Conservation (phyloP, 2,329 filamentous ascomycete genomes). For the Triangularia verruculosa region DNA sequence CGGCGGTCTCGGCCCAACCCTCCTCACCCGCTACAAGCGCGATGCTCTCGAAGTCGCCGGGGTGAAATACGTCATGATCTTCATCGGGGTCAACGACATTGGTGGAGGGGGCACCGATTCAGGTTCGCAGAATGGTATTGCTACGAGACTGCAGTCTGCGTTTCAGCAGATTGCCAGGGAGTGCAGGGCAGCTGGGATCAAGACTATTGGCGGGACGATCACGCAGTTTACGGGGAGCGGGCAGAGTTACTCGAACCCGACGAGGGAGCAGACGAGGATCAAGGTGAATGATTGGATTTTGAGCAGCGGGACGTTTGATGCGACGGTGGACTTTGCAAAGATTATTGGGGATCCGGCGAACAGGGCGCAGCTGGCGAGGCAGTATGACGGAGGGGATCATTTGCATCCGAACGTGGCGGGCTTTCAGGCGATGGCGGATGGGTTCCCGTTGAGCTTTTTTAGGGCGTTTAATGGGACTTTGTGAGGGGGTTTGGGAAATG, state of each 20-base stretch:
- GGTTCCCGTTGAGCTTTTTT: slow-evolving; percentile 57
- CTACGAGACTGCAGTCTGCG: slow-evolving; percentile 51
- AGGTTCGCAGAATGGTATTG: slow-evolving; percentile 47
- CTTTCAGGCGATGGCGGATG: slow-evolving; percentile 57
- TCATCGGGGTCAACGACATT: slow-evolving; percentile 69
- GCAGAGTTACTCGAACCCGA: slow-evolving; percentile 53
- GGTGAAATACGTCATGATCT: slow-evolving; percentile 61
- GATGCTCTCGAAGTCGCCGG: slow-evolving; percentile 59
- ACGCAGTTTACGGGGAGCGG: slow-evolving; percentile 56
- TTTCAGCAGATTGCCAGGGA: slow-evolving; percentile 57
- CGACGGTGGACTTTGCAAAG: slow-evolving; percentile 60
- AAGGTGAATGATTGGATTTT: slow-evolving; percentile 62
- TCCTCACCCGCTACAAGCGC: slow-evolving; percentile 59
- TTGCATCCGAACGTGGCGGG: slow-evolving; percentile 60
- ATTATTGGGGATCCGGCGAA: slow-evolving; percentile 51
- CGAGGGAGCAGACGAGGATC: slow-evolving; percentile 54
- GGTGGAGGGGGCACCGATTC: slow-evolving; percentile 47
- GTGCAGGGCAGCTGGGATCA: slow-evolving; percentile 52
- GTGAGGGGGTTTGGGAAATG: neutral
- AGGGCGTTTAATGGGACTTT: slow-evolving; percentile 4
- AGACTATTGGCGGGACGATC: slow-evolving; percentile 62
- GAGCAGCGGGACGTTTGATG: slow-evolving; percentile 54
- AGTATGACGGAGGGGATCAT: slow-evolving; percentile 62
- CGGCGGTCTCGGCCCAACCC: slow-evolving; percentile 61
- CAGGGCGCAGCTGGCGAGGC: slow-evolving; percentile 45